Percentiles rank a stretch among this genome's conserved stretches.
Evolutionary conservation across 2,329 filamentous ascomycete genomes (phyloP).

Genomic region (Colletotrichum cordylinicola): DNA sequence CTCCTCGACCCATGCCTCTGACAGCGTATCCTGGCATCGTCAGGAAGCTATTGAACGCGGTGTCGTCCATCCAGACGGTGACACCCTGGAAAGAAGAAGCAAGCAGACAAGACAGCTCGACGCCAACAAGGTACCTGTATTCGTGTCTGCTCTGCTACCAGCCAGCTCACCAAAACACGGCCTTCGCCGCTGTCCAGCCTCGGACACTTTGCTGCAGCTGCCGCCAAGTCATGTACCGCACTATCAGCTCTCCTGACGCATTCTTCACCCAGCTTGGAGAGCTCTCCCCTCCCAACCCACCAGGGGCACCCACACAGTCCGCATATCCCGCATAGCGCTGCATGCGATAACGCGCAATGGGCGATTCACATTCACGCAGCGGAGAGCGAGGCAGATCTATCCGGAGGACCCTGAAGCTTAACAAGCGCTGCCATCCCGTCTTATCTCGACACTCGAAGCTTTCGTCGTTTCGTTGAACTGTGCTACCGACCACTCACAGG

Average conservation of each 20-base stretch:
- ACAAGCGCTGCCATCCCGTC: constrained; percentile 22
- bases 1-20: neutral
- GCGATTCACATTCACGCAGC: constrained; percentile 13
- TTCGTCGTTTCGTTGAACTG: constrained; percentile 2
- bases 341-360: constrained; percentile 22
- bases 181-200: neutral
- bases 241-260: constrained; percentile 10
- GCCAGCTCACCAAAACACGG: neutral
- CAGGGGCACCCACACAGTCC: constrained; percentile 8
- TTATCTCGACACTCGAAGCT: constrained; percentile 20
- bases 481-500: neutral
- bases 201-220: neutral
- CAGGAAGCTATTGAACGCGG: neutral
- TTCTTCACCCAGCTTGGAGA: constrained; percentile 3
- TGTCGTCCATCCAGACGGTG: neutral
- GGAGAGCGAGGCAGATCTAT: constrained; percentile 17
- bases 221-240: neutral
- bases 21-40: neutral
- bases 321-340: constrained; percentile 20
- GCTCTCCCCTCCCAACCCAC: constrained; percentile 14
- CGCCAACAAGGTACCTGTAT: neutral
- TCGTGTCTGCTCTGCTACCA: neutral
- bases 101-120: neutral
- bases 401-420: constrained; percentile 21
- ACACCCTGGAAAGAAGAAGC: neutral